A percentile compares a stretch with the other conserved stretches of the same genome.
phyloP scores from a whole-genome alignment of 768 basidiomycete species.

The Butyriboletus loyo region DNA sequence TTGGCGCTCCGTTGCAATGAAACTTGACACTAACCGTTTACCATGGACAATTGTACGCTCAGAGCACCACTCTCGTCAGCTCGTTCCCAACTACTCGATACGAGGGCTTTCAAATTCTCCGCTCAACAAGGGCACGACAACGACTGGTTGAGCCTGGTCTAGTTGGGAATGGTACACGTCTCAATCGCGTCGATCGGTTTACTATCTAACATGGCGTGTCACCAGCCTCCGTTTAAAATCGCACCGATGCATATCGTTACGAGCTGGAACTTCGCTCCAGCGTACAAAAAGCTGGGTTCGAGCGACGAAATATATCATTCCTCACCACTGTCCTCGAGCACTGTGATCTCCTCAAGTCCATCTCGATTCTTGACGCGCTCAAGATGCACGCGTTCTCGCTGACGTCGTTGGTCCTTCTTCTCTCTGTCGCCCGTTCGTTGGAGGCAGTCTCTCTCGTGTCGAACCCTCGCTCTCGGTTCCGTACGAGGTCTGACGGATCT shows the following conservation, averaged over 20 bases:
- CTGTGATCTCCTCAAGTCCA: conserved; percentile 15
- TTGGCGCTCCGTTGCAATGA: conserved; percentile 8
- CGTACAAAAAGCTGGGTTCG: conserved; percentile 11
- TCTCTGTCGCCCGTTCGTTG: conserved; percentile 11
- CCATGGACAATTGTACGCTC: neutral
- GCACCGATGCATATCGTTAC: neutral
- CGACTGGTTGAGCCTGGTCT: neutral
- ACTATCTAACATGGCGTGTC: neutral
- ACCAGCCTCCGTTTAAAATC: conserved; percentile 5
- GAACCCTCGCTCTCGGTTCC: conserved; percentile 1
- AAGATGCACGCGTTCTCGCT: conserved; percentile 20
- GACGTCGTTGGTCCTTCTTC: conserved; percentile 10
- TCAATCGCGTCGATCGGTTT: neutral
- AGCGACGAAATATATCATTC: neutral
- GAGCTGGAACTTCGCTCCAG: neutral
- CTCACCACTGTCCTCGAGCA: neutral
- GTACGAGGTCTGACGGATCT: neutral
- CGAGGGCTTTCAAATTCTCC: neutral
- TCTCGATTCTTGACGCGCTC: conserved; percentile 9
- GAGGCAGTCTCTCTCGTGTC: conserved; percentile 19
- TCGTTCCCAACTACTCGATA: neutral
- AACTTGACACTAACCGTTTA: neutral
- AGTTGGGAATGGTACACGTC: neutral
- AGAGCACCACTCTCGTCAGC: neutral
- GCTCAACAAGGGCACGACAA: neutral